Evolutionary conservation across 441 rosid genomes (phyloP).

Genomic region (California macrophylla): DNA sequence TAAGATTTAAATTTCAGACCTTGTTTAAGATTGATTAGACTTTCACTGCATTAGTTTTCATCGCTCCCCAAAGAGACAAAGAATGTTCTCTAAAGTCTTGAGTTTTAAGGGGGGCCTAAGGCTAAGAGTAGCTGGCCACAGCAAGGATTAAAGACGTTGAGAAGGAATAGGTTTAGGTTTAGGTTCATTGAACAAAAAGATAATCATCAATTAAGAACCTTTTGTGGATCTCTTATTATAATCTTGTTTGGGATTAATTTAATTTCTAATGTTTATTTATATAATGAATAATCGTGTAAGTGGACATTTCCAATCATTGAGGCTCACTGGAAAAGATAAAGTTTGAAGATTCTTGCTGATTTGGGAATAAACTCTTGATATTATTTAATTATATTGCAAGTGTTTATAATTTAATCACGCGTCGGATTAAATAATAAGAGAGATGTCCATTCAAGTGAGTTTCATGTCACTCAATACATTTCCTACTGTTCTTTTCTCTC

Average conservation of each 20-base stretch:
- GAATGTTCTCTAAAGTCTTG: too few species aligned
- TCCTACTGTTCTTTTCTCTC: too few species aligned
- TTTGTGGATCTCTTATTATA: not conserved
- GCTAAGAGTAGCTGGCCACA: slow-evolving; percentile 10
- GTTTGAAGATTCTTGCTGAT: slow-evolving; percentile 9
- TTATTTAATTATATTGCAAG: not conserved
- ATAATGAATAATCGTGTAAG: not conserved
- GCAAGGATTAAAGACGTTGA: slow-evolving; percentile 1
- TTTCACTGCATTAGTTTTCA: too few species aligned
- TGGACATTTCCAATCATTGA: slow-evolving; percentile 17
- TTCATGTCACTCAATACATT: too few species aligned
- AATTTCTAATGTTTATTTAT: not conserved
- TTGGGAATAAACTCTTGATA: not conserved
- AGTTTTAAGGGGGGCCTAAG: not conserved
- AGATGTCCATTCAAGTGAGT: too few species aligned
- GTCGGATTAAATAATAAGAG: too few species aligned
- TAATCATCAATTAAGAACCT: not conserved
- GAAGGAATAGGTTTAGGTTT: not conserved
- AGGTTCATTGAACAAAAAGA: slow-evolving; percentile 2
- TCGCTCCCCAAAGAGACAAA: too few species aligned
- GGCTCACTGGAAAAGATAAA: not conserved
- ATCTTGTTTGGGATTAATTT: too few species aligned
- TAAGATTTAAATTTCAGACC: too few species aligned
- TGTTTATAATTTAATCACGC: not conserved
- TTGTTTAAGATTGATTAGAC: too few species aligned